Base-by-base conservation (phyloP, 805 yeast species). In the Wickerhamiella vanderwaltii region DNA sequence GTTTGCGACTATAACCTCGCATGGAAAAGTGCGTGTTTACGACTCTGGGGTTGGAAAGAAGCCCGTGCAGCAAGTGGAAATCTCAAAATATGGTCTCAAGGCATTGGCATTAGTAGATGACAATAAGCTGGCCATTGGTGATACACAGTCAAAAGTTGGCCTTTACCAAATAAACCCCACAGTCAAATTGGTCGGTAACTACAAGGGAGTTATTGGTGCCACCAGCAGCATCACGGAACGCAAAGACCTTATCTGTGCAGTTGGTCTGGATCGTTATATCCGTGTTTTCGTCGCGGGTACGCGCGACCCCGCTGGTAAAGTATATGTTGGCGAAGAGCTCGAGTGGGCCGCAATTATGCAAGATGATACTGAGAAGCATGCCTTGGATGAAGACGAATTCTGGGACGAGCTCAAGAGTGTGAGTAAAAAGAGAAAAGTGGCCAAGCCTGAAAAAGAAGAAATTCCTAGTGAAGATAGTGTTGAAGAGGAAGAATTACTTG, bases 191-290 rank as follows among this genome's bases (percentile, higher is more conserved):
- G 52, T 77, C 9, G 91, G 87, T 1, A 81, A 83, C 54, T 83
- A 66, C 55, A 73, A 77, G 29, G 94, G 91, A 17, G 74, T 85
- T 9, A 78, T 77, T 18, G 87, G 93, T 44, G 78, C 86, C 1
- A 75, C 80, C 34, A 68, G 66, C 44, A 61, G 71, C 2, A 16
- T 53, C 4, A 31, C 46, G 12, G 13, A 23, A 9, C 47, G 48
- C 23, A 53, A 50, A 11, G 30, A 28, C 7, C 55, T 79, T 22
- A 53, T 87, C 6, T 76, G 77, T 2, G 68, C 83, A 15, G 96
- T 94, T 33, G 94, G 95, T 0, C 68, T 87, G 17, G 98, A 91
- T 55, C 69, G 95, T 53, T 88, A 85, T 53, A 67, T 84, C 20
- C 71, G 95, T 45, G 83, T 82, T 3, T 88, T 72, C 59, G 79